Conservation (phyloP, 495 filamentous ascomycete species). For the Xylaria venustula region DNA sequence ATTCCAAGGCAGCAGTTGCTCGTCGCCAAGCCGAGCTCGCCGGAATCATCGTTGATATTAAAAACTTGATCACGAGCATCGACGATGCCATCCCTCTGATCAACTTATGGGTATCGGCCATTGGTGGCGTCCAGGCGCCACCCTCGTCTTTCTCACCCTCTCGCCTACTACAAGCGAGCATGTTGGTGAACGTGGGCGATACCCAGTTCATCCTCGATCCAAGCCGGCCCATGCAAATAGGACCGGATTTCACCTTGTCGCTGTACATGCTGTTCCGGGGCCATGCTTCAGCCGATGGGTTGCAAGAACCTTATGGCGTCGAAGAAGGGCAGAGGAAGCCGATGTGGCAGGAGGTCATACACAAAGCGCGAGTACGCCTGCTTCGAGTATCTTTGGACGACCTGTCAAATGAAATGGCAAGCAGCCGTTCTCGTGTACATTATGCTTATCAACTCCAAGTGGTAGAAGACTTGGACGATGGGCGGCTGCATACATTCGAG, state of each 20-base stretch:
- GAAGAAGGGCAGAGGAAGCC: slow-evolving; percentile 60
- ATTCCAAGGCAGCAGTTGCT: slow-evolving; percentile 33
- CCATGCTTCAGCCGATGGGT: slow-evolving; percentile 51
- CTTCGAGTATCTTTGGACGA: slow-evolving; percentile 46
- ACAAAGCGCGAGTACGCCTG: slow-evolving; percentile 86
- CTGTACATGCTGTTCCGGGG: slow-evolving; percentile 96
- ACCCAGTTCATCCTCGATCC: slow-evolving; percentile 71
- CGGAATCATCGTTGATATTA: slow-evolving; percentile 72
- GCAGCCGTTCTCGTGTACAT: slow-evolving; percentile 29
- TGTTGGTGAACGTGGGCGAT: slow-evolving; percentile 86
- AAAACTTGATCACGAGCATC: slow-evolving; percentile 70
- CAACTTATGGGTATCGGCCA: slow-evolving; percentile 93
- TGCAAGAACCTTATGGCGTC: slow-evolving; percentile 42
- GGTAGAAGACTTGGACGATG: slow-evolving; percentile 92
- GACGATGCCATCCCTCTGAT: slow-evolving; percentile 93
- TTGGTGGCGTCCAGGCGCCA: slow-evolving; percentile 66
- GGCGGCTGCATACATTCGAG: slow-evolving; percentile 79
- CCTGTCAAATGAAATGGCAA: slow-evolving; percentile 18
- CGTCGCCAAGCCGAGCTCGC: slow-evolving; percentile 61
- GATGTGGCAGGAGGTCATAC: slow-evolving; percentile 97
- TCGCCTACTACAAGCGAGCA: slow-evolving; percentile 87
- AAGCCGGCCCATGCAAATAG: slow-evolving; percentile 72
- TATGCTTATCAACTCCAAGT: slow-evolving; percentile 88
- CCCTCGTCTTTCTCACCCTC: slow-evolving; percentile 65
- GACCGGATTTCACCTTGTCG: slow-evolving; percentile 82